Percentiles rank a stretch among this genome's conserved stretches.
Evolutionary conservation across 257 asterid genomes (phyloP).

Genomic region (Fraxinus cuspidata): DNA sequence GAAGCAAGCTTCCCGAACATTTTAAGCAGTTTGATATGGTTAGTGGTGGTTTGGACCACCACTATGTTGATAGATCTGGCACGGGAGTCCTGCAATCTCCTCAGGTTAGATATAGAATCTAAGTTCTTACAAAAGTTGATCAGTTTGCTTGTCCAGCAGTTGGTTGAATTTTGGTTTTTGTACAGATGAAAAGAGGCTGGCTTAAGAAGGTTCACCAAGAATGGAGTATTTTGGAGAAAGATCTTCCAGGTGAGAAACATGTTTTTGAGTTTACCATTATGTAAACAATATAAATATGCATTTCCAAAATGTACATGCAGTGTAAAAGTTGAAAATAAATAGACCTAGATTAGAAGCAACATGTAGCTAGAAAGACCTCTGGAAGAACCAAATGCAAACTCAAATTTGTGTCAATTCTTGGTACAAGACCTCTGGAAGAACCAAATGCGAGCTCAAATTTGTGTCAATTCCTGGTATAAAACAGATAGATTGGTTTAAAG

Average conservation of each 20-base stretch:
- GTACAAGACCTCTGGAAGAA: neutral
- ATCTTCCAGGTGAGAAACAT: conserved; percentile 81
- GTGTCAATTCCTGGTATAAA: neutral
- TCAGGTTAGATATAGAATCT: conserved; percentile 48
- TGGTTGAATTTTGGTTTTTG: conserved; percentile 23
- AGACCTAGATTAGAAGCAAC: neutral
- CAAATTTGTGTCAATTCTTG: neutral
- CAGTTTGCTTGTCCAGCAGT: neutral
- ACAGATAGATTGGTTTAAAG: neutral
- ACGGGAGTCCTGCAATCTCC: conserved; percentile 42
- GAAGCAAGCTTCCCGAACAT: conserved; percentile 38
- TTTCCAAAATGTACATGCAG: neutral
- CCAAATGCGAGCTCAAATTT: neutral
- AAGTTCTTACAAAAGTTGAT: neutral
- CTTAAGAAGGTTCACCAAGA: conserved; percentile 81
- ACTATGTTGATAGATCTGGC: conserved; percentile 58
- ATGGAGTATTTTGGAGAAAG: conserved; percentile 82
- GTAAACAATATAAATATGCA: neutral
- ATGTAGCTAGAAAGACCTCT: neutral
- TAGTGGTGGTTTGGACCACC: conserved; percentile 78
- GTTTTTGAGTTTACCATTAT: neutral
- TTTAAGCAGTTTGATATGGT: conserved; percentile 83
- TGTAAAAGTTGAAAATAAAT: neutral
- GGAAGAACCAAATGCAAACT: neutral
- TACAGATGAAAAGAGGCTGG: conserved; percentile 75